phyloP scores from a whole-genome alignment of 768 basidiomycete species.

The Termitomyces sp. region DNA sequence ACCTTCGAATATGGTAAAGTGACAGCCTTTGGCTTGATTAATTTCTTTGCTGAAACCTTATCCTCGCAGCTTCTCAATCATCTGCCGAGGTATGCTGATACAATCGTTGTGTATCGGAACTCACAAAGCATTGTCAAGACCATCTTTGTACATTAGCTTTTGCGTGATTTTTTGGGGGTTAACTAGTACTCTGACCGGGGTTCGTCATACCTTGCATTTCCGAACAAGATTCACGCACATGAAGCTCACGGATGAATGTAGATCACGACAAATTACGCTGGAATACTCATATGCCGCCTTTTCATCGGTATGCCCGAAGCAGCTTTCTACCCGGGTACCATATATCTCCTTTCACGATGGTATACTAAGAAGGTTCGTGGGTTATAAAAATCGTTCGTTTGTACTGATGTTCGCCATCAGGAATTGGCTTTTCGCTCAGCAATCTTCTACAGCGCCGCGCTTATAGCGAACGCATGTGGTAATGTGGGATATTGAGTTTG shows the following conservation, averaged over 20 bases:
- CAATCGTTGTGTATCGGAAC: not conserved
- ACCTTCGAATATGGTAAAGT: constrained; percentile 56
- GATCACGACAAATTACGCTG: constrained; percentile 49
- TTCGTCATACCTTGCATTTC: constrained; percentile 18
- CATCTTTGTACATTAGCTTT: constrained; percentile 54
- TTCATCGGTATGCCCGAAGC: constrained; percentile 64
- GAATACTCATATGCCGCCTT: constrained; percentile 51
- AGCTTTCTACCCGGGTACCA: constrained; percentile 59
- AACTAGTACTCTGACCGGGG: constrained; percentile 58
- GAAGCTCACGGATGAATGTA: constrained; percentile 14
- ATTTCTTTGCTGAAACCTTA: not conserved
- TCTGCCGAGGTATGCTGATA: constrained; percentile 36
- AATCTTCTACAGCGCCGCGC: constrained; percentile 50
- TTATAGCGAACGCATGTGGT: constrained; percentile 65
- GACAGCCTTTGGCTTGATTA: not conserved
- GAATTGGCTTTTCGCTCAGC: constrained; percentile 63
- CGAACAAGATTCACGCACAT: not conserved
- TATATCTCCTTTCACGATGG: constrained; percentile 47
- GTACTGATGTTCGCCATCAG: constrained; percentile 21
- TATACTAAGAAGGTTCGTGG: constrained; percentile 47
- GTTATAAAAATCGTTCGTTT: not conserved
- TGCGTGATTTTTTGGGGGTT: constrained; percentile 62
- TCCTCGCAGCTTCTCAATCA: constrained; percentile 45
- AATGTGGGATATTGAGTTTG: constrained; percentile 31
- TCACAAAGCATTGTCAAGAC: constrained; percentile 29